Evolutionary conservation across 1,139 yeast genomes (phyloP), one percentile per base, ranked within the genome.

Genomic region (Sugiyamaella grinbergsii): DNA sequence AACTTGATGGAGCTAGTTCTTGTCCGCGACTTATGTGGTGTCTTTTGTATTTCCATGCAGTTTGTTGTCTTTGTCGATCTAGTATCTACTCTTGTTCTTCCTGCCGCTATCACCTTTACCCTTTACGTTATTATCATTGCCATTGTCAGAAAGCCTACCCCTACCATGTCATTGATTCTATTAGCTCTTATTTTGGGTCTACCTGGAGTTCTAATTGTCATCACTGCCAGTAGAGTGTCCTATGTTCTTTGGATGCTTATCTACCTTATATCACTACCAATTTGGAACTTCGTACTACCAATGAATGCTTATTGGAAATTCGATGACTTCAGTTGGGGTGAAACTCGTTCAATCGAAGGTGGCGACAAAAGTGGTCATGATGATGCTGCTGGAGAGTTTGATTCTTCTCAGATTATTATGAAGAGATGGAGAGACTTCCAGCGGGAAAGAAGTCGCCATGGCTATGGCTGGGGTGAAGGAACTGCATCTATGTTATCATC

Each of bases 251-350:
- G 96, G 88, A 88, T 91, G 84, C 51, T 82, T 38, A 77, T 90
- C 56, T 93, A 93, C 65, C 70, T 93, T 38, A 1, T 82, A 37
- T 95, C 98, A 0, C 78, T 93, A 56, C 98, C 98, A 29, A 77
- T 93, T 55, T 93, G 98, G 98, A 93, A 93, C 68, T 87, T 93
- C 66, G 84, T 91, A 4, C 75, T 93, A 51, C 98, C 98, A 2
- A 68, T 81, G 47, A 88, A 93, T 70, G 89, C 98, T 0, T 93
- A 73, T 63, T 93, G 98, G 98, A 91, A 91, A 69, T 93, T 93
- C 70, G 98, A 93, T 69, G 98, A 93, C 69, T 93, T 93, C 72
- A 82, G 93, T 62, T 93, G 98, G 98, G 98, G 98, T 69, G 98
- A 91, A 59, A 93, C 98, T 4, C 80, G 98, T 75, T 78, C 86